Evolutionary conservation across 768 basidiomycete genomes (phyloP).

Genomic region (Tylopilus sp.): DNA sequence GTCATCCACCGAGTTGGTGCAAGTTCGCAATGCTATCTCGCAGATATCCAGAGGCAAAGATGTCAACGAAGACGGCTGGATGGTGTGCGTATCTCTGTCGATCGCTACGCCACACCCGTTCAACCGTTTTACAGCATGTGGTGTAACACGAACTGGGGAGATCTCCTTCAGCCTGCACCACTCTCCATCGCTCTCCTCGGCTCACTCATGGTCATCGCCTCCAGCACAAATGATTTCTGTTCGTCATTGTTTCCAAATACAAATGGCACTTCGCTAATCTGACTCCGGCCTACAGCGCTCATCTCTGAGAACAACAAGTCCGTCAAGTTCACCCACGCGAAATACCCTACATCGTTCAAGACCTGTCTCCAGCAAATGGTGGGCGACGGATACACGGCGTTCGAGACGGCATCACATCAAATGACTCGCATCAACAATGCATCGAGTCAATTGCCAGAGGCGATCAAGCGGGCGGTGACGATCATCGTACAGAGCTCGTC

Average conservation of each 20-base stretch:
- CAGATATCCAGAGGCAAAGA: conserved; percentile 20
- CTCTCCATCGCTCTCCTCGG: conserved; percentile 19
- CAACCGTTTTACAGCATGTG: conserved; percentile 12
- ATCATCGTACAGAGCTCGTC: conserved; percentile 13
- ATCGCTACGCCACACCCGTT: neutral
- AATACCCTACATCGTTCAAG: conserved; percentile 21
- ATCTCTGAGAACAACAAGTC: conserved; percentile 8
- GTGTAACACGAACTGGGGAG: conserved; percentile 20
- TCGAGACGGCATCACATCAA: conserved; percentile 17
- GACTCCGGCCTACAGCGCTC: neutral
- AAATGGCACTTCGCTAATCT: neutral
- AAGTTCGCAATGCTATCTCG: conserved; percentile 17
- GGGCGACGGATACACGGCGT: conserved; percentile 19
- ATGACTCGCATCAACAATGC: conserved; percentile 22
- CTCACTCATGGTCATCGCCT: conserved; percentile 17
- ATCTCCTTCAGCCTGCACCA: conserved; percentile 18
- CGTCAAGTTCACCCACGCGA: conserved; percentile 11
- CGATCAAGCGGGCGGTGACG: conserved; percentile 14
- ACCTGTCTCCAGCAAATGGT: conserved; percentile 23
- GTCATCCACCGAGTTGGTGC: conserved; percentile 11
- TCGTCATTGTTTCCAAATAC: neutral
- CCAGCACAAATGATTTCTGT: conserved; percentile 18
- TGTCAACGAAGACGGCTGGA: conserved; percentile 21
- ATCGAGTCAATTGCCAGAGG: conserved; percentile 14
- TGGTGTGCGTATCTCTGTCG: conserved; percentile 12